Base-by-base conservation (phyloP, 305 asterid genomes). In the Lippia alba region DNA sequence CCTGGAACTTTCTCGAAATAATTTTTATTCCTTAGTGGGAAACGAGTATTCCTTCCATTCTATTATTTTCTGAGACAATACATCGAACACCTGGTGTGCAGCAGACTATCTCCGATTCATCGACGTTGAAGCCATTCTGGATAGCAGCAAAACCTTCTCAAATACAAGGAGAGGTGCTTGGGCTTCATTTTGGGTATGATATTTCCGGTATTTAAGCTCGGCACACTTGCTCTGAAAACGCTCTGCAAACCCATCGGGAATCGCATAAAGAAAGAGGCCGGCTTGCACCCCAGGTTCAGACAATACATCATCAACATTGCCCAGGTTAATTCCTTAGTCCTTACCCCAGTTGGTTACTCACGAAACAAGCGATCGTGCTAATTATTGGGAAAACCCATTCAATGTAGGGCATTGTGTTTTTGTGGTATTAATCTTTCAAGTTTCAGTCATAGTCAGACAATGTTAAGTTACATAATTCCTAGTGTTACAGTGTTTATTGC, bases 191-290 rank as follows among this genome's bases (percentile, higher is more conserved):
- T 66, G 36, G 82, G 72, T 55, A 88, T 89, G 96, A 75, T 87
- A 53, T 63, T 92, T 69, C 96, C 98, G 41, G 74, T 92, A 19
- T 82, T 88, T 45, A 92, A 92, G 86, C 83, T 92, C 3, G 98
- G 96, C 45, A 76, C 94, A 54, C 94, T 92, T 74, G 94, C 96
- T 55, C 81, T 92, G 63, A 88, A 70, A 78, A 81, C 96, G 19
- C 49, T 92, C 53, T 85, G 96, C 79, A 92, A 92, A 78, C 98
- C 96, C 66, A 81, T 92, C 16, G 96, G 88, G 11, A 86, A 83
- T 65, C 88, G 96, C 61, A 83, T 92, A 69, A 92, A 92, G 88
- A 86, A 81, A 70, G 78, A 90, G 71, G 98, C 96, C 36, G 88
- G 88, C 30, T 54, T 76, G 1, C 87, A 90, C 71, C 96, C 98